phyloP scores from a whole-genome alignment of 768 basidiomycete genomes.

The Auriscalpium microsporum region DNA sequence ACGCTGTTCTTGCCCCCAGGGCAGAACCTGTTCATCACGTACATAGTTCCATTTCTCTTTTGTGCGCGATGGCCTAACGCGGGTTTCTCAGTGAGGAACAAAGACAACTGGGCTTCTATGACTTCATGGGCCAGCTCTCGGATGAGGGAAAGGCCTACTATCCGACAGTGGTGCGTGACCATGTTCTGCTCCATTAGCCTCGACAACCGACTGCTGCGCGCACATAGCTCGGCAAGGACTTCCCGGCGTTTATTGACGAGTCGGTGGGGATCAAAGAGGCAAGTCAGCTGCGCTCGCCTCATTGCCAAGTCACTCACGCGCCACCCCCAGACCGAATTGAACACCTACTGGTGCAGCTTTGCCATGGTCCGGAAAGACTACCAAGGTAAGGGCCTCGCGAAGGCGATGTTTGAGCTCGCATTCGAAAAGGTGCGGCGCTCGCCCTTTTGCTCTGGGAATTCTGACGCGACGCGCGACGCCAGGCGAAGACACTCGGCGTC shows the following conservation, averaged over 20 bases:
- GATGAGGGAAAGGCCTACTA: slow-evolving; percentile 13
- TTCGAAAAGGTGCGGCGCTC: slow-evolving; percentile 1
- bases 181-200: too few relatives aligned
- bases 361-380: slow-evolving; percentile 13
- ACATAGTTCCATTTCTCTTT: not conserved
- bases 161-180: slow-evolving; percentile 4
- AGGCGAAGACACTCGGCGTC: slow-evolving; percentile 1
- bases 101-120: slow-evolving; percentile 11
- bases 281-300: not conserved
- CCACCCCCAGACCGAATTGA: not conserved
- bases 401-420: slow-evolving; percentile 5
- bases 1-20: slow-evolving; percentile 9
- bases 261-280: slow-evolving; percentile 2
- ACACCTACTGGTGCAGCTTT: slow-evolving; percentile 12
- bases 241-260: not conserved
- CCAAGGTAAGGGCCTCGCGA: slow-evolving; percentile 9
- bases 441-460: not conserved
- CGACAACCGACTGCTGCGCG: too few relatives aligned
- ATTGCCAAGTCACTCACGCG: not conserved
- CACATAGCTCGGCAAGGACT: not conserved
- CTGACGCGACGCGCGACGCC: too few relatives aligned
- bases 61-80: not conserved
- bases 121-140: slow-evolving; percentile 11
- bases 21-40: slow-evolving; percentile 10
- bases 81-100: slow-evolving; percentile 6